Percentiles rank a stretch among this genome's conserved stretches.
These are phyloP conservation scores for Mycena crocata DNA, from an alignment of 768 basidiomycete species.

Conservation along the genomic window DNA sequence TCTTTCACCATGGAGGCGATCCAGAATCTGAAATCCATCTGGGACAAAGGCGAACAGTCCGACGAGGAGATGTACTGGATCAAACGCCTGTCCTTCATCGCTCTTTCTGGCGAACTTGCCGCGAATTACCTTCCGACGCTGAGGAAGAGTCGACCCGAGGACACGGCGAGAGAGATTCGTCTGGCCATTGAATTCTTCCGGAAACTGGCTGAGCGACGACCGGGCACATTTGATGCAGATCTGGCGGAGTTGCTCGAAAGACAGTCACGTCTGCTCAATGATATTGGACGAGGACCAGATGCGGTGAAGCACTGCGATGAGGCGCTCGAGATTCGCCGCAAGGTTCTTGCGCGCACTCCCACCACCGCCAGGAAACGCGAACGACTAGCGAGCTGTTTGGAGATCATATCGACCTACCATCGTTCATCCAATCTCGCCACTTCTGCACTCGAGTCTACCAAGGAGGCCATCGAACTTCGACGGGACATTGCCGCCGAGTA, in stretches of 20 bases:
- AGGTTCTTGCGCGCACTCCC: not conserved
- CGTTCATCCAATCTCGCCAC: no score
- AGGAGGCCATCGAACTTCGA: not conserved
- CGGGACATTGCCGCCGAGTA: not conserved
- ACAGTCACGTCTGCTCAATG: not conserved
- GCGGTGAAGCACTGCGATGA: not conserved
- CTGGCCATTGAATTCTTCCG: not conserved
- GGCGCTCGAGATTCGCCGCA: not conserved
- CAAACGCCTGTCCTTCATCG: conserved; percentile 6
- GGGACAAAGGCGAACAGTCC: not conserved
- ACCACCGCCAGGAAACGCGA: not conserved
- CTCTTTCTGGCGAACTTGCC: conserved; percentile 4
- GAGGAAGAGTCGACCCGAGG: not conserved
- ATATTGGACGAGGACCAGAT: not conserved
- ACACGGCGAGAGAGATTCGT: not conserved
- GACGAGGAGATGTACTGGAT: not conserved
- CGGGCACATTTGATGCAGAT: conserved; percentile 1
- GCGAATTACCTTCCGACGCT: not conserved
- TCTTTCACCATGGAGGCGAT: not conserved
- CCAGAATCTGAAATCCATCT: not conserved
- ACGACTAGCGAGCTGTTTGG: not conserved
- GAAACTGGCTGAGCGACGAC: not conserved
- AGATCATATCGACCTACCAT: not conserved
- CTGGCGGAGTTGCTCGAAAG: not conserved
- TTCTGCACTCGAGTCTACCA: not conserved